Percentiles rank a stretch among this genome's conserved stretches.
Evolutionary conservation across 2,329 filamentous ascomycete genomes (phyloP).

Genomic region (Penicillium brevicompactum): DNA sequence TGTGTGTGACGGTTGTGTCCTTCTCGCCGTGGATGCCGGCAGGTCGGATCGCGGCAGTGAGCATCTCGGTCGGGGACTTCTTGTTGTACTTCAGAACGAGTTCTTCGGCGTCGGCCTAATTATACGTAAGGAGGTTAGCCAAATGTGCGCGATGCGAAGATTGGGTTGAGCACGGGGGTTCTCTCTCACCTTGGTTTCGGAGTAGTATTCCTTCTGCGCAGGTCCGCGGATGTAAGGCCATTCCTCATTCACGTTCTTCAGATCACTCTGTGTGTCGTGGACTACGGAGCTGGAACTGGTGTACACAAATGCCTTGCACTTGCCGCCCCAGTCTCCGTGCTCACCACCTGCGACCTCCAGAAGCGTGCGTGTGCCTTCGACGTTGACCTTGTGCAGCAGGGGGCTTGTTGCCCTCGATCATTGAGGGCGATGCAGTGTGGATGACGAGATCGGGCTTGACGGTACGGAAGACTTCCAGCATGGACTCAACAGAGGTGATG

Average conservation of each 20-base stretch:
- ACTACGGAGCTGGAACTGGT: conserved; percentile 88
- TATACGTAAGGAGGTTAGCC: conserved; percentile 3
- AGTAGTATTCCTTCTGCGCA: conserved; percentile 78
- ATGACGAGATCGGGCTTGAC: conserved; percentile 80
- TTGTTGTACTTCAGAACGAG: conserved; percentile 78
- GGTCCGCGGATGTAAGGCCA: conserved; percentile 75
- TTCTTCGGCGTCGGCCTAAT: conserved; percentile 74
- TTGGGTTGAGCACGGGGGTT: conserved; percentile 17
- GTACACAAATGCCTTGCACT: conserved; percentile 76
- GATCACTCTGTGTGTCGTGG: conserved; percentile 76
- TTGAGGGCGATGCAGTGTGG: conserved; percentile 79
- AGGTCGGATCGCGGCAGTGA: conserved; percentile 80
- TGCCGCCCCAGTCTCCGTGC: conserved; percentile 62
- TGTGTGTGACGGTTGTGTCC: conserved; percentile 74
- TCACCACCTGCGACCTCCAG: conserved; percentile 68
- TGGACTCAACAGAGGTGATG: conserved; percentile 67
- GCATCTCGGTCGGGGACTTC: conserved; percentile 57
- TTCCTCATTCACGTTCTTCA: conserved; percentile 81
- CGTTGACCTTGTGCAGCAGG: conserved; percentile 79
- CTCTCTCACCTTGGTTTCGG: conserved; percentile 74
- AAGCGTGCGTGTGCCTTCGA: conserved; percentile 79
- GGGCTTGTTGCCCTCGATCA: conserved; percentile 54
- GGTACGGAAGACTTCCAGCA: conserved; percentile 65
- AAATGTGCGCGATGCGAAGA: neutral
- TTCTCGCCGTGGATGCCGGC: conserved; percentile 90